Conservation (phyloP, 371 early-diverging fungal species). For the Mucor indicus region DNA sequence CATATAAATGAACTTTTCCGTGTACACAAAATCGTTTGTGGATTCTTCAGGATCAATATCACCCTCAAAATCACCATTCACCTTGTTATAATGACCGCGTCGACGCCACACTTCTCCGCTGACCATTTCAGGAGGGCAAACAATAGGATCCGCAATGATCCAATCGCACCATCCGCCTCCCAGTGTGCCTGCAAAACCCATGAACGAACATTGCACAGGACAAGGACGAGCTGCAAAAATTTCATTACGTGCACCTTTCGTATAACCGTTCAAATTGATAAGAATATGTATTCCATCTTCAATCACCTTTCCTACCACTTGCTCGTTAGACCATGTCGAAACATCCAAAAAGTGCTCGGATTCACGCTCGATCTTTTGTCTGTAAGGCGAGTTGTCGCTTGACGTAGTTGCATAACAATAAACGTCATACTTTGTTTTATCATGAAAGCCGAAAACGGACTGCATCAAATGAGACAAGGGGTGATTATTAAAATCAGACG, state of each 20-base stretch:
- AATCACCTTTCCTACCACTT: constrained; percentile 73
- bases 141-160: constrained; percentile 85
- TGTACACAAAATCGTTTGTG: constrained; percentile 72
- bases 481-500: constrained; percentile 92
- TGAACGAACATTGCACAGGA: constrained; percentile 85
- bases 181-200: constrained; percentile 93
- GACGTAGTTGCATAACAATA: constrained; percentile 85
- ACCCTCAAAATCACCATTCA: constrained; percentile 56
- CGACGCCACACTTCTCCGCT: constrained; percentile 66
- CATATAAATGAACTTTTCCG: constrained; percentile 90
- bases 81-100: neutral
- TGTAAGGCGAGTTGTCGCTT: constrained; percentile 75
- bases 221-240: constrained; percentile 91
- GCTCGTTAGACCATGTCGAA: constrained; percentile 68
- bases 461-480: constrained; percentile 92
- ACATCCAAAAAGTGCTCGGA: constrained; percentile 81
- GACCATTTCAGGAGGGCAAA: constrained; percentile 83
- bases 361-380: constrained; percentile 79
- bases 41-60: constrained; percentile 75
- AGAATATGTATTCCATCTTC: constrained; percentile 84
- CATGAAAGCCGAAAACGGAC: constrained; percentile 91
- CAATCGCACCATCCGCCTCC: constrained; percentile 93
- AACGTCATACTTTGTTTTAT: constrained; percentile 63
- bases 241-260: constrained; percentile 91
- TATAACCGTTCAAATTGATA: constrained; percentile 91